A percentile compares a stretch with the other conserved stretches of the same genome.
Evolutionary conservation across 257 asterid genomes (phyloP).

Genomic region (Thymus mandschuricus): DNA sequence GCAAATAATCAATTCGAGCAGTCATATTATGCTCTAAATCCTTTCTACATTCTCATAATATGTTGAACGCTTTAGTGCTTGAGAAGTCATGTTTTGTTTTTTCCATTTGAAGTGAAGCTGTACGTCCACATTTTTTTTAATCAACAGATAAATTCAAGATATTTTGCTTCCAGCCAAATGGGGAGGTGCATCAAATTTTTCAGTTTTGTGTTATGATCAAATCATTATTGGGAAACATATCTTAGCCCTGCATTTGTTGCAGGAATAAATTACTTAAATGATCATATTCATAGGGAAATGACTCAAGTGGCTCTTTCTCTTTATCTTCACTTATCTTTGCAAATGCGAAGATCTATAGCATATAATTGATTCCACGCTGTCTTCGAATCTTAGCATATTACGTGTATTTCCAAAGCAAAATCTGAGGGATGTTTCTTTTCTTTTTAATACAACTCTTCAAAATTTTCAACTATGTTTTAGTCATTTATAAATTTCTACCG

Average conservation of each 20-base stretch:
- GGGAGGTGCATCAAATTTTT: background rate
- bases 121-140: background rate
- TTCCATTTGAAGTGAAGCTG: background rate
- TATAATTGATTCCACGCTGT: background rate
- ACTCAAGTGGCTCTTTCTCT: background rate
- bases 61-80: background rate
- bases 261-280: background rate
- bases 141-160: background rate
- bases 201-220: background rate
- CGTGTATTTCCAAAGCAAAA: conserved; percentile 1
- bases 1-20: background rate
- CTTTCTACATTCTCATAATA: background rate
- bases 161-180: background rate
- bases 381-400: background rate
- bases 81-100: background rate
- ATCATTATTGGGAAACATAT: background rate
- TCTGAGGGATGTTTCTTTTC: background rate
- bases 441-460: background rate
- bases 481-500: too few relatives aligned
- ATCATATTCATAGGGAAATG: background rate
- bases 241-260: background rate
- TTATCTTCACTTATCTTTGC: background rate
- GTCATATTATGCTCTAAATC: background rate
- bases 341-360: background rate
- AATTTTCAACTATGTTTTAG: background rate